Percentiles rank a stretch among this genome's conserved stretches.
Conservation (phyloP, 257 asterid genomes). For the Lycium barbarum region DNA sequence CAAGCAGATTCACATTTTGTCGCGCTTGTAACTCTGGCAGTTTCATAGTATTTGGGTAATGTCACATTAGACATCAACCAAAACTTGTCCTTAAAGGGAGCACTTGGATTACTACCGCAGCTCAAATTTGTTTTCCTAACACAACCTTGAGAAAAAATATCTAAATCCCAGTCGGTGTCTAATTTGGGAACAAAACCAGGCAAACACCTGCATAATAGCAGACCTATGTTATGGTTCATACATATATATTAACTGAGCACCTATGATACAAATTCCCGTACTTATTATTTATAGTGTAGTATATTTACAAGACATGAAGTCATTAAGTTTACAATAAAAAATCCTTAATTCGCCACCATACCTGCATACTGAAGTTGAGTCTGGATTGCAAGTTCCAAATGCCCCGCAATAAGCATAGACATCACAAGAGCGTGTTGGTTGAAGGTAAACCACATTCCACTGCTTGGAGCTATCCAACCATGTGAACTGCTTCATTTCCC, state of each 20-base stretch:
- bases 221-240: too few relatives aligned
- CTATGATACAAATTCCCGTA: too few relatives aligned
- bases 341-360: not conserved
- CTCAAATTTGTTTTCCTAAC: slow-evolving; percentile 2
- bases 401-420: slow-evolving; percentile 2
- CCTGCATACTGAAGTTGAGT: not conserved
- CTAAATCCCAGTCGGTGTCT: not conserved
- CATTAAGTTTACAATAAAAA: too few relatives aligned
- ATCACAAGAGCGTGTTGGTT: not conserved
- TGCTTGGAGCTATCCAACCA: not conserved
- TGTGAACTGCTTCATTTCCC: not conserved
- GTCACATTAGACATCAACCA: not conserved
- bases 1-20: not conserved
- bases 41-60: not conserved
- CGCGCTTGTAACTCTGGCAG: not conserved
- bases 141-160: slow-evolving; percentile 6
- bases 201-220: not conserved
- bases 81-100: not conserved
- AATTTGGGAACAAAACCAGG: not conserved
- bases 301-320: too few relatives aligned
- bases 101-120: not conserved
- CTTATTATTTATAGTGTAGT: too few relatives aligned
- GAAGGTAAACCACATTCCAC: not conserved
- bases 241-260: too few relatives aligned
- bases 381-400: not conserved